Base-by-base conservation (phyloP, 495 filamentous ascomycete genomes). In the Tuber borchii region DNA sequence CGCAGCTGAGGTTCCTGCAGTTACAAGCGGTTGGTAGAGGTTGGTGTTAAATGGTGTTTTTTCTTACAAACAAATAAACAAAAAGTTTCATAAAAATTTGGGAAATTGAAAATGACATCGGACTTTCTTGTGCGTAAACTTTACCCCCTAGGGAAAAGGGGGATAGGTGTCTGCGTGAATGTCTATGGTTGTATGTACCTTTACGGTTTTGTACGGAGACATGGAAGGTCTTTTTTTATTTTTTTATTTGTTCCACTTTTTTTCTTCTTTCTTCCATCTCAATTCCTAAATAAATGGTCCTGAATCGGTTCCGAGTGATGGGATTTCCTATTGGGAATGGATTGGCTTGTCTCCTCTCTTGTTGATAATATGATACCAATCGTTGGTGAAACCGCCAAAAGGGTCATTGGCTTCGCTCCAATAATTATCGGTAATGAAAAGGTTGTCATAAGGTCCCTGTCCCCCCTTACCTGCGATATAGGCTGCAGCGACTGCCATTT, bases 21-120 rank as follows among this genome's bases (percentile, higher is more conserved):
- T 45, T 70, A 71, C 77, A 71, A 74, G 78, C 45, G 78, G 78
- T 70, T 82, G 83, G 79, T 83, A 84, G 73, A 79, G 73, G 69
- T 75, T 40, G 78, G 77, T 42, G 51, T 72, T 79, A 76, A 71
- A 75, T 77, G 42, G 44, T 31, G 74, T 77, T 79, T 79, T 79
- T 75, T 45, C 71, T 76, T 79, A 76, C 73, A 73, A 79, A 68
- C 73, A 79, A 79, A 79, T 79, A 76, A 78, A 79, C 2, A 40
- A 77, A 79, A 79, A 79, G 26, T 31, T 72, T 74, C 75, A n/a
- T n/a, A 69, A 71, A 79, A 79, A 79, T 72, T 71, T 76, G 73
- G 78, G 78, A 76, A 76, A 71, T 79, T 79, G 70, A 72, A 79
- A 79, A 78, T 71, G 73, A 73, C 72, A 61, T 73, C 70, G 77